These are phyloP conservation scores for Phytophthora sp. DNA, from an alignment of 352 stramenopile genomes.

Conservation along the genomic window DNA sequence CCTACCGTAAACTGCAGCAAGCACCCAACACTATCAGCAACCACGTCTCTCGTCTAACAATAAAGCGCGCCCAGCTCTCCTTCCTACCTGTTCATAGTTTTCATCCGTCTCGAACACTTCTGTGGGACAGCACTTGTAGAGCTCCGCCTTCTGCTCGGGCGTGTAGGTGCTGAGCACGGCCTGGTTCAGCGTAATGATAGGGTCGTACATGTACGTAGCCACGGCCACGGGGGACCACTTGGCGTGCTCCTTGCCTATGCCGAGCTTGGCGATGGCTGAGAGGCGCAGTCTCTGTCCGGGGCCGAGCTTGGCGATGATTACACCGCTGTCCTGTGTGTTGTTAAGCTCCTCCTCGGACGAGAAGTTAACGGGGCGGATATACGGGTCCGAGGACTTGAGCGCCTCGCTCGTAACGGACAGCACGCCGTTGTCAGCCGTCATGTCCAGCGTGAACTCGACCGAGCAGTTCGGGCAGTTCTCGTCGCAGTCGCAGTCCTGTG, in stretches of 20 bases:
- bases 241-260: conserved; percentile 97
- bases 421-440: conserved; percentile 78
- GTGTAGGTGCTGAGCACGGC: conserved; percentile 93
- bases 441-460: conserved; percentile 97
- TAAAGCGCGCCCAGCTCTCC: background rate
- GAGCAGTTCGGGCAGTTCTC: conserved; percentile 97
- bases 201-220: conserved; percentile 94
- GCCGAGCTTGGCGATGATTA: conserved; percentile 97
- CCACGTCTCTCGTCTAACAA: background rate
- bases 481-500: conserved; percentile 92
- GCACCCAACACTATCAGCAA: background rate
- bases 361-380: conserved; percentile 87
- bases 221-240: conserved; percentile 97
- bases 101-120: conserved; percentile 95
- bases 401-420: conserved; percentile 78
- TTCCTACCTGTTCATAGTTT: conserved; percentile 77
- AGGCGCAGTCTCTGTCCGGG: conserved; percentile 94
- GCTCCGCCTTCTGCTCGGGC: conserved; percentile 94
- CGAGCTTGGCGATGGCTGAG: conserved; percentile 94
- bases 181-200: conserved; percentile 91
- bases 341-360: conserved; percentile 91
- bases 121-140: conserved; percentile 95
- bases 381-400: conserved; percentile 85
- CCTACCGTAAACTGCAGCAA: conserved; percentile 56
- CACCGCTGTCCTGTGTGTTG: conserved; percentile 94